Evolutionary conservation across 345 rosid species (phyloP), one percentile per base, ranked within the genome.

Genomic region (Moringa oleifera): DNA sequence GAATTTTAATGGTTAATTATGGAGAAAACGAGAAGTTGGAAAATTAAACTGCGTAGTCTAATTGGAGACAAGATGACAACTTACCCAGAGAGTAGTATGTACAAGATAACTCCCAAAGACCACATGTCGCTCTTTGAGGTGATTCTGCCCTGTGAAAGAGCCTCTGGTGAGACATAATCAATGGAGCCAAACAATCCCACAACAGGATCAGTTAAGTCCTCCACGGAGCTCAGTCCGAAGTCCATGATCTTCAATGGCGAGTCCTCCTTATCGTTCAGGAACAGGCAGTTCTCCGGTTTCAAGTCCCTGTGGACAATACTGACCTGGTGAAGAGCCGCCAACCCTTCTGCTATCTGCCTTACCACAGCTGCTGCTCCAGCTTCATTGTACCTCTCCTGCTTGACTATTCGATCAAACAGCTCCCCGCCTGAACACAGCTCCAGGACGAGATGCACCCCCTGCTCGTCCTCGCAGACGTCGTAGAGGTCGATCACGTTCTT

Each of bases 171-270:
- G 16, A 85, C 91, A 62, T 85, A 81, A 71, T 83, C 88, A 22
- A 85, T 79, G 0, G 88, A 85, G 23, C 91, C 88, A 36, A 85
- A 85, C 70, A 85, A 71, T 20, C 91, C 91, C 19, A 85, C 83
- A 18, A 81, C 85, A 1, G 88, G 88, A 73, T 85, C 86, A 15
- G 86, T 81, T 22, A 73, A 83, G 8, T 81, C 86, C 53, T 83
- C 91, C 20, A 77, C 88, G 17, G 88, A 85, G 52, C 91, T 81
- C 71, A 85, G 65, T 51, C 91, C 91, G 36, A 83, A 85, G 24
- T 85, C 88, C 91, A 85, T 81, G 61, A 85, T 85, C 83, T 85
- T 85, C 74, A 83, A 59, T 0, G 88, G 79, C 4, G 88, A 85
- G 52, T 85, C 85, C 46, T 83, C 69, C 2, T 25, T 53, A 20